Evolutionary conservation across 768 basidiomycete species (phyloP).

Genomic region (Russula sp.): DNA sequence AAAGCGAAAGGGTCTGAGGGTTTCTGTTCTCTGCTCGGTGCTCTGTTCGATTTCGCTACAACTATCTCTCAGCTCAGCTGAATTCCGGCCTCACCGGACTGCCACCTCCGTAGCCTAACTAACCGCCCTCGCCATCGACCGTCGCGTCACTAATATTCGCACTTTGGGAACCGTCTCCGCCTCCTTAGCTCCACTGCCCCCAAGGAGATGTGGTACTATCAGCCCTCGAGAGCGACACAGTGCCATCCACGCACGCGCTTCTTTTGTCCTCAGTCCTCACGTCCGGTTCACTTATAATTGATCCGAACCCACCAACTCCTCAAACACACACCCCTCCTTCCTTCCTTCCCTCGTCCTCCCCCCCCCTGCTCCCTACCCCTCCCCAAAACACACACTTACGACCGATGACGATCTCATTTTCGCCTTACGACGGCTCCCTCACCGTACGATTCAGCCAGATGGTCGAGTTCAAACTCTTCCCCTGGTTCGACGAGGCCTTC

Average conservation of each 20-base stretch:
- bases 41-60: not conserved
- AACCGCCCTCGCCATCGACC: not conserved
- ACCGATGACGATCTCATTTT: slow-evolving; percentile 7
- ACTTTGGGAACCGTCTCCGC: not conserved
- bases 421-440: not conserved
- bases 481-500: slow-evolving; percentile 9
- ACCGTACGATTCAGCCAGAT: slow-evolving; percentile 3
- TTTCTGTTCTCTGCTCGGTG: too few relatives aligned
- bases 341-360: not conserved
- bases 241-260: not conserved
- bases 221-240: not conserved
- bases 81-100: not conserved
- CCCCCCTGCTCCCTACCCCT: not conserved
- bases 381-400: not conserved
- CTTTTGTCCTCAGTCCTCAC: not conserved
- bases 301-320: not conserved
- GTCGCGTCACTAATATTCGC: not conserved
- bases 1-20: too few relatives aligned
- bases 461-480: slow-evolving; percentile 9
- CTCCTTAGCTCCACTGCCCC: not conserved
- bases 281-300: not conserved
- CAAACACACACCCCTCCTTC: too few relatives aligned
- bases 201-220: not conserved
- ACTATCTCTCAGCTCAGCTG: not conserved
- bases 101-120: not conserved